These are phyloP conservation scores for Aspergillus diversus DNA, from an alignment of 495 filamentous ascomycete genomes.

Conservation along the genomic window DNA sequence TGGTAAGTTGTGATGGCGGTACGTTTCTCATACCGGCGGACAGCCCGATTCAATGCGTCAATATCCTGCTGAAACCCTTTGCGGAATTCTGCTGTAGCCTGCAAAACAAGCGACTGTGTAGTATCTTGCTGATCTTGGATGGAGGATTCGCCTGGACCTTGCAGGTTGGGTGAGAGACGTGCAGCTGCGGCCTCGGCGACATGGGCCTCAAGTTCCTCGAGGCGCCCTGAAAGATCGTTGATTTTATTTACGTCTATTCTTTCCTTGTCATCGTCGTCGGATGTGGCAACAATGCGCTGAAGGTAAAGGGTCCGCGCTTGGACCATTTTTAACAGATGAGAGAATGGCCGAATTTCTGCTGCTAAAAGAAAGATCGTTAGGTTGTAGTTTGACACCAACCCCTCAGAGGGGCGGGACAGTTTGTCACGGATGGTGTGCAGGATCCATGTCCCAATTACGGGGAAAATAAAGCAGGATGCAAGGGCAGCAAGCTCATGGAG, in stretches of 20 bases:
- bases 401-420: conserved; percentile 81
- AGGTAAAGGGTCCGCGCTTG: conserved; percentile 80
- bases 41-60: conserved; percentile 86
- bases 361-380: conserved; percentile 92
- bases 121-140: conserved; percentile 25
- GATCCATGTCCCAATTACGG: conserved; percentile 75
- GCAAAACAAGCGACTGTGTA: conserved; percentile 40
- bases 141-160: conserved; percentile 7
- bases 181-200: conserved; percentile 45
- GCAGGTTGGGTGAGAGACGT: conserved; percentile 23
- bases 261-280: conserved; percentile 43
- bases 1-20: conserved; percentile 70
- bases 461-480: conserved; percentile 76
- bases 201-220: conserved; percentile 72
- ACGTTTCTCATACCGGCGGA: conserved; percentile 93
- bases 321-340: conserved; percentile 80
- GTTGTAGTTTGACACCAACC: conserved; percentile 88
- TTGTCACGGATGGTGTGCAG: conserved; percentile 75
- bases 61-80: conserved; percentile 75
- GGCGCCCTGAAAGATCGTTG: conserved; percentile 60
- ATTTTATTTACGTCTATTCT: conserved; percentile 48
- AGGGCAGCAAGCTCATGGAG: conserved; percentile 75
- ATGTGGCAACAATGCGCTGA: conserved; percentile 68
- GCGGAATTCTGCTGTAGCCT: conserved; percentile 64
- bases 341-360: conserved; percentile 78